These are phyloP conservation scores for Brassica rapa DNA, from an alignment of 345 rosid species.

Conservation along the genomic window DNA sequence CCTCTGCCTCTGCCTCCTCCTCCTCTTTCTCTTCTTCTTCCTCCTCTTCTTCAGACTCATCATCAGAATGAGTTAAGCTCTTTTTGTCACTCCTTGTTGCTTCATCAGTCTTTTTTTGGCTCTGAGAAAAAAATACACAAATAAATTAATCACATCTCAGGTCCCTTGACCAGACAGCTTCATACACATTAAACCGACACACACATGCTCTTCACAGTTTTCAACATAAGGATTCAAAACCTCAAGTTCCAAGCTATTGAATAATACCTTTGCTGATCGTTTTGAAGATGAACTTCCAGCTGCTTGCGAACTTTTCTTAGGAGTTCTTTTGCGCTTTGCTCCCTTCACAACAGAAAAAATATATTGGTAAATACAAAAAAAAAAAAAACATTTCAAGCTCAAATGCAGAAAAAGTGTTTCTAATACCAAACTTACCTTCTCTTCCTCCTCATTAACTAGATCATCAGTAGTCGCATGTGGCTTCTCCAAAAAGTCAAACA, in stretches of 20 bases:
- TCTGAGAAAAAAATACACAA: constrained; percentile 45
- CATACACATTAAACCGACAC: background rate
- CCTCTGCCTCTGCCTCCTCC: constrained; percentile 54
- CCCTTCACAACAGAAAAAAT: constrained; percentile 38
- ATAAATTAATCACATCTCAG: background rate
- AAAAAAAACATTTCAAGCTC: background rate
- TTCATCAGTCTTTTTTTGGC: constrained; percentile 56
- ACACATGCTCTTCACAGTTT: constrained; percentile 2
- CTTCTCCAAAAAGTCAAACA: constrained; percentile 78
- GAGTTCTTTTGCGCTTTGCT: constrained; percentile 69
- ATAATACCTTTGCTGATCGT: constrained; percentile 63
- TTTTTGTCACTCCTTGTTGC: constrained; percentile 45
- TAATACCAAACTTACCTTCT: constrained; percentile 48
- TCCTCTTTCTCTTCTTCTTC: constrained; percentile 45
- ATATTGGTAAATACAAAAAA: background rate
- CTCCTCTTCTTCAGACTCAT: constrained; percentile 49
- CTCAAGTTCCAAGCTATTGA: constrained; percentile 5
- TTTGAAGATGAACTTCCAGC: constrained; percentile 55
- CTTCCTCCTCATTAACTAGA: constrained; percentile 72
- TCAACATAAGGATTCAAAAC: too few relatives aligned
- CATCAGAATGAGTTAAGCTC: constrained; percentile 53
- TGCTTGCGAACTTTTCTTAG: constrained; percentile 50
- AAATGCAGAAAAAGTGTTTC: background rate
- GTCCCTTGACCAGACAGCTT: background rate
- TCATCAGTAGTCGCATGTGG: constrained; percentile 72